Percentiles rank a stretch among this genome's conserved stretches.
Evolutionary conservation across 352 stramenopile genomes (phyloP).

Genomic region (Blastocystis sp.): DNA sequence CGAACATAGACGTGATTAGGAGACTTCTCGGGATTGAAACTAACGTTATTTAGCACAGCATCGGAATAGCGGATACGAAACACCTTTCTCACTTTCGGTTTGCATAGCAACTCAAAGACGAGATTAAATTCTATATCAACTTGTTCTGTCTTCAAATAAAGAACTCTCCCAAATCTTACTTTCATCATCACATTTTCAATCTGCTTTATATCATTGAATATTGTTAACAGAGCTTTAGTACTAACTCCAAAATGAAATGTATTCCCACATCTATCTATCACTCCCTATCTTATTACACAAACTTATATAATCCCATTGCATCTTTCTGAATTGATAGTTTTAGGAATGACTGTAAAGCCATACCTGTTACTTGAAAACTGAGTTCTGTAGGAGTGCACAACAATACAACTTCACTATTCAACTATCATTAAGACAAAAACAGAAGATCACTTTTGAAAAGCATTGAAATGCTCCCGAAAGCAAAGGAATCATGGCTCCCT

Average conservation of each 20-base stretch:
- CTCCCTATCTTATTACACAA: background rate
- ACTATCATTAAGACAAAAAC: background rate
- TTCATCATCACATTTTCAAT: constrained; percentile 26
- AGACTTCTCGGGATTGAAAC: background rate
- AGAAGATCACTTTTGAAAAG: background rate
- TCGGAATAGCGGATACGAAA: constrained; percentile 25
- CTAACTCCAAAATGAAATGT: constrained; percentile 22
- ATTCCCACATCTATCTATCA: background rate
- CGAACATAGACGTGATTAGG: background rate
- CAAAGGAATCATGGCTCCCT: constrained; percentile 46
- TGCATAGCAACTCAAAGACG: constrained; percentile 26
- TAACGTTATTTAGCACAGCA: background rate
- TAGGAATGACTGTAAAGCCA: constrained; percentile 17
- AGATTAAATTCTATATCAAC: constrained; percentile 29
- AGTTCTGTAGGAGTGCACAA: background rate
- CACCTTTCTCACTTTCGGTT: constrained; percentile 19
- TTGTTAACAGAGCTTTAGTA: constrained; percentile 13
- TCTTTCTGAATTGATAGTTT: constrained; percentile 28
- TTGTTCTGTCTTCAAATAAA: constrained; percentile 9
- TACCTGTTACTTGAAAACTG: background rate
- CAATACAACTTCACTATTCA: constrained; percentile 12
- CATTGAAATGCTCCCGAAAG: constrained; percentile 28
- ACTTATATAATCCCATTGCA: constrained; percentile 22
- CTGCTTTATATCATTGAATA: constrained; percentile 55
- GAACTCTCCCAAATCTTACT: background rate